Conservation (phyloP, 805 yeast species). For the Suhomyces xylopsoci region DNA sequence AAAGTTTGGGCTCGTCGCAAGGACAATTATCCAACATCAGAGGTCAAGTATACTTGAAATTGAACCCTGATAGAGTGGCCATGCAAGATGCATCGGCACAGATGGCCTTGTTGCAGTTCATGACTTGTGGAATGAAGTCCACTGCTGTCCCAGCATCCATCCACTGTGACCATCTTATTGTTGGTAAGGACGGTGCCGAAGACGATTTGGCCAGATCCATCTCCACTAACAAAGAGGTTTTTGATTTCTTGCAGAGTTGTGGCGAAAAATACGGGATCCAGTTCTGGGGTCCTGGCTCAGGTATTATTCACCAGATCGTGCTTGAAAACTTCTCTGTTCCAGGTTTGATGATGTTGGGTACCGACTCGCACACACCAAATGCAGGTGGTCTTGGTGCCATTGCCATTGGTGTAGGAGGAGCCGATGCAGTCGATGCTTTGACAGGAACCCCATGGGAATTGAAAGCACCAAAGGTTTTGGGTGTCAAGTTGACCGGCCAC, state of each 20-base stretch:
- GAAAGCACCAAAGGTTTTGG: slow-evolving; percentile 93
- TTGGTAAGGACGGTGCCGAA: slow-evolving; percentile 91
- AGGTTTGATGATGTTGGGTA: slow-evolving; percentile 95
- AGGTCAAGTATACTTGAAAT: slow-evolving; percentile 86
- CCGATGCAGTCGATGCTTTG: slow-evolving; percentile 97
- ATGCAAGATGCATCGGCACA: slow-evolving; percentile 99
- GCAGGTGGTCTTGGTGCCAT: slow-evolving; percentile 99
- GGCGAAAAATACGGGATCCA: slow-evolving; percentile 94
- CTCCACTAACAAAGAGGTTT: slow-evolving; percentile 88
- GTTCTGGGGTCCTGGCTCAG: slow-evolving; percentile 99
- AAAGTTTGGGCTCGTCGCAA: slow-evolving; percentile 53
- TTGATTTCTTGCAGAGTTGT: slow-evolving; percentile 89
- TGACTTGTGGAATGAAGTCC: slow-evolving; percentile 88
- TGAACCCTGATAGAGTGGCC: slow-evolving; percentile 96
- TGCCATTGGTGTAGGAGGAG: slow-evolving; percentile 99
- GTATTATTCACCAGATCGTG: slow-evolving; percentile 97
- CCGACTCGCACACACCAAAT: slow-evolving; percentile 98
- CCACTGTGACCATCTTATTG: slow-evolving; percentile 97
- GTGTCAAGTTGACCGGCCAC: slow-evolving; percentile 90
- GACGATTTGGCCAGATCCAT: slow-evolving; percentile 78
- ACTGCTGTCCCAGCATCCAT: slow-evolving; percentile 94
- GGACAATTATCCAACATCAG: slow-evolving; percentile 57
- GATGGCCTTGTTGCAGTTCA: slow-evolving; percentile 97
- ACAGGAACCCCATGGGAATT: slow-evolving; percentile 95
- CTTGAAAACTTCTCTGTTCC: slow-evolving; percentile 96